Evolutionary conservation across 179 eudicot genomes (phyloP).

Genomic region (Beta lomatogona): DNA sequence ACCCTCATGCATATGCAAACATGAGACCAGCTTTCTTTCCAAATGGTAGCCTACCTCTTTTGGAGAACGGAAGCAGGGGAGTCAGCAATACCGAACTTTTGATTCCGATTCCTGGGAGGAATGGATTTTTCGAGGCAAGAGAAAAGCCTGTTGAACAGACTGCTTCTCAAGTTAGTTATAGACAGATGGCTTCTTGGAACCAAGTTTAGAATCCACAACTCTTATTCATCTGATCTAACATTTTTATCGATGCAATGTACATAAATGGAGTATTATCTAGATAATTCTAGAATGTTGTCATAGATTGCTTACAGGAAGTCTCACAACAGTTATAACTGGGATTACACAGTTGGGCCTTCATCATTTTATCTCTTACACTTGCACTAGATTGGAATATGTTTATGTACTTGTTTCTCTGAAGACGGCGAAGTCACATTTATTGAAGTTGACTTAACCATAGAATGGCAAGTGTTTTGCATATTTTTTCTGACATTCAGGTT

Average conservation of each 20-base stretch:
- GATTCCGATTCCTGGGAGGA: slow-evolving; percentile 36
- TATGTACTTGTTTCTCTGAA: slow-evolving; percentile 9
- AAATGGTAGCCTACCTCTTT: slow-evolving; percentile 27
- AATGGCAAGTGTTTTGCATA: slow-evolving; percentile 11
- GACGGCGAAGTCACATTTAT: slow-evolving; percentile 27
- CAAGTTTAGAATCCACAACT: slow-evolving; percentile 7
- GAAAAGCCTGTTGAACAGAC: slow-evolving; percentile 33
- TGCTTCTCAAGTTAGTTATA: slow-evolving; percentile 34
- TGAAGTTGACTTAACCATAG: slow-evolving; percentile 30
- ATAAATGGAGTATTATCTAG: slow-evolving; percentile 13
- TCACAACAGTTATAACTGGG: slow-evolving; percentile 1
- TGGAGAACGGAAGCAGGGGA: slow-evolving; percentile 35
- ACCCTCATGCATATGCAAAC: slow-evolving; percentile 24
- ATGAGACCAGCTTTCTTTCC: slow-evolving; percentile 30
- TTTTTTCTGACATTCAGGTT: slow-evolving; percentile 5
- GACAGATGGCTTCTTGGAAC: slow-evolving; percentile 36
- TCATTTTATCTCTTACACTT: slow-evolving; percentile 4
- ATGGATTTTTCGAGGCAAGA: slow-evolving; percentile 28
- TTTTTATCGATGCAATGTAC: slow-evolving; percentile 20
- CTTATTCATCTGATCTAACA: slow-evolving; percentile 29
- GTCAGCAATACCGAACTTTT: slow-evolving; percentile 5
- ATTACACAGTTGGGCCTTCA: neutral
- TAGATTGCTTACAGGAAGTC: slow-evolving; percentile 14
- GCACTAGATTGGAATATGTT: slow-evolving; percentile 14
- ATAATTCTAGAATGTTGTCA: slow-evolving; percentile 16